Percentiles rank a stretch among this genome's conserved stretches.
Conservation (phyloP, 805 yeast genomes). For the Saccharomyces jurei region DNA sequence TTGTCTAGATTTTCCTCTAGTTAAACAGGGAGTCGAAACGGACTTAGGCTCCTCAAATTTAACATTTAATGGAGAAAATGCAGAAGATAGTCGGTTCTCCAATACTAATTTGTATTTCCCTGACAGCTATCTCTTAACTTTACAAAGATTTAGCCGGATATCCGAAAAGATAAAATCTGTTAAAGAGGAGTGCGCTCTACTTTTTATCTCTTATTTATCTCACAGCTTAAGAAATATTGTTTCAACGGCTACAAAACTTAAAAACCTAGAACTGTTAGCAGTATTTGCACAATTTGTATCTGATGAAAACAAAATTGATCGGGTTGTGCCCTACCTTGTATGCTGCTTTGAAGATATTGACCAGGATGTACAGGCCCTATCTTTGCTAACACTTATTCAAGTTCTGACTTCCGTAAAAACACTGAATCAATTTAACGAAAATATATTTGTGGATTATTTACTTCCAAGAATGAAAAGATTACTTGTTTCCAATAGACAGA, state of each 20-base stretch:
- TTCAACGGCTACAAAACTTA: slow-evolving; percentile 19
- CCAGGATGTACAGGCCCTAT: slow-evolving; percentile 56
- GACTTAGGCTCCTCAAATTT: not conserved
- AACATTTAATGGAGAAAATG: not conserved
- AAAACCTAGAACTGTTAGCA: slow-evolving; percentile 68
- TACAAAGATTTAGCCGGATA: not conserved
- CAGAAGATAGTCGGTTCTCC: not conserved
- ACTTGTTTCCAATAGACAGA: slow-evolving; percentile 32
- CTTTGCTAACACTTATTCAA: slow-evolving; percentile 60
- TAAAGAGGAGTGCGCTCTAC: slow-evolving; percentile 21
- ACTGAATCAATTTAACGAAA: slow-evolving; percentile 66
- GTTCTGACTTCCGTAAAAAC: slow-evolving; percentile 53
- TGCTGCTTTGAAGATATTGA: slow-evolving; percentile 52
- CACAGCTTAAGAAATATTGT: slow-evolving; percentile 20
- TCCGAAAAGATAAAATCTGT: slow-evolving; percentile 5
- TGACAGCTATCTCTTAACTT: not conserved
- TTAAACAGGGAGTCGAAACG: not conserved
- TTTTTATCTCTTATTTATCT: slow-evolving; percentile 22
- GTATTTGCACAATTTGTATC: slow-evolving; percentile 67
- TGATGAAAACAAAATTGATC: slow-evolving; percentile 79
- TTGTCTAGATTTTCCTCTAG: slow-evolving; percentile 15
- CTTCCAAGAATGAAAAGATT: slow-evolving; percentile 57
- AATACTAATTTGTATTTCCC: not conserved
- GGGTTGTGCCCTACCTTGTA: slow-evolving; percentile 74
- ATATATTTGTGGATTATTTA: slow-evolving; percentile 74